These are phyloP conservation scores for Mucor velutinosus DNA, from an alignment of 371 early-diverging fungal genomes.

Conservation along the genomic window DNA sequence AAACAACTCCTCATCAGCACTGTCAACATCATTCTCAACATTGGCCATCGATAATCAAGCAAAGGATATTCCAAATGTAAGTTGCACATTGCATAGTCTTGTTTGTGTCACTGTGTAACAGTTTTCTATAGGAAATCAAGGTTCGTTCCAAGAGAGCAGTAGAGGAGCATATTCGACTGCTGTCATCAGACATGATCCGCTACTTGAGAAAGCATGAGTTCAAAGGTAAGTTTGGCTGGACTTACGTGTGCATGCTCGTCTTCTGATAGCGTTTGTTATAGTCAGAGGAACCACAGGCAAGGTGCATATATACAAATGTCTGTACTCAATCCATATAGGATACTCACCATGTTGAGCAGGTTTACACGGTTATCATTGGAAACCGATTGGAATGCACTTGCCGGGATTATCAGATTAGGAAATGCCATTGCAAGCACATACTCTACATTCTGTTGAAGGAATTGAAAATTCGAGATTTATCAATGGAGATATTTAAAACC, in stretches of 20 bases:
- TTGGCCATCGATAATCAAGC: constrained; percentile 57
- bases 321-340: neutral
- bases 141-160: constrained; percentile 4
- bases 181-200: constrained; percentile 10
- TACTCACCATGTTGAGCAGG: neutral
- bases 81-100: neutral
- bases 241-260: too few species aligned
- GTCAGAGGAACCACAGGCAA: constrained; percentile 25
- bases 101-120: neutral
- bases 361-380: constrained; percentile 19
- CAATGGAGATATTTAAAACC: constrained; percentile 4
- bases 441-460: constrained; percentile 15
- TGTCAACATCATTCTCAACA: constrained; percentile 27
- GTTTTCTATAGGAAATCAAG: neutral
- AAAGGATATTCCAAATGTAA: neutral
- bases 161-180: constrained; percentile 8
- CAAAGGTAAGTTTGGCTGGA: neutral
- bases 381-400: constrained; percentile 17
- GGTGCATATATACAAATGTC: constrained; percentile 1
- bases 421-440: constrained; percentile 24
- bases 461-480: neutral
- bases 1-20: neutral
- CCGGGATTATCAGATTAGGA: constrained; percentile 10
- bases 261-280: neutral
- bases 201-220: constrained; percentile 13